Evolutionary conservation across 257 asterid genomes (phyloP).

Genomic region (Buddleja alternifolia): DNA sequence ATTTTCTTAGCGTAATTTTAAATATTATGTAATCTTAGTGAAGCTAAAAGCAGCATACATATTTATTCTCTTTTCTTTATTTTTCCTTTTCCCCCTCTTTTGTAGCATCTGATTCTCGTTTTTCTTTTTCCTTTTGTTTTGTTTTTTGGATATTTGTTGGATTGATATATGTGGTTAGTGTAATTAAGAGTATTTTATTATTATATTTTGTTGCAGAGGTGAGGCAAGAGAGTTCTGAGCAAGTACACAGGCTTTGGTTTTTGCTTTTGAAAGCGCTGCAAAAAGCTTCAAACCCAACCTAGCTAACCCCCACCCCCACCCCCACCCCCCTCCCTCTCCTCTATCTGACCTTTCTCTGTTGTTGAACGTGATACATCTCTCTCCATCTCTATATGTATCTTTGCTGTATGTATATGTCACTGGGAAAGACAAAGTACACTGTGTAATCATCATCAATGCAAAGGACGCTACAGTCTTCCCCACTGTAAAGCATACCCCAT

Average conservation of each 20-base stretch:
- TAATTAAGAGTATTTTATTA: constrained; percentile 25
- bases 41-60: constrained; percentile 28
- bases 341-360: constrained; percentile 42
- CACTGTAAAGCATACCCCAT: constrained; percentile 36
- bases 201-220: constrained; percentile 36
- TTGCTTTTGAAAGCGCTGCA: constrained; percentile 46
- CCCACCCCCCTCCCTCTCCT: constrained; percentile 7
- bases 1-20: neutral
- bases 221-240: constrained; percentile 34
- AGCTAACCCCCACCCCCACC: constrained; percentile 14
- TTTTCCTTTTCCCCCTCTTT: neutral
- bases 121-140: neutral
- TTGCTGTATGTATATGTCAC: constrained; percentile 28
- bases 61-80: neutral
- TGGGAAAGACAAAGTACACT: constrained; percentile 44
- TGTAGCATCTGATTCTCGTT: constrained; percentile 43
- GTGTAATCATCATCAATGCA: constrained; percentile 63
- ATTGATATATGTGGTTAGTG: constrained; percentile 31
- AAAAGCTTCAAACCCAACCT: constrained; percentile 33
- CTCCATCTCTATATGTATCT: neutral
- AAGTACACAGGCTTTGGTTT: constrained; percentile 40
- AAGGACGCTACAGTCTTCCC: constrained; percentile 51
- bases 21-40: neutral
- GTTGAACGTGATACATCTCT: constrained; percentile 44
- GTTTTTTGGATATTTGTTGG: neutral